Evolutionary conservation across 306 rosid species (phyloP), one percentile per base, ranked within the genome.

Genomic region (Quercus suber): DNA sequence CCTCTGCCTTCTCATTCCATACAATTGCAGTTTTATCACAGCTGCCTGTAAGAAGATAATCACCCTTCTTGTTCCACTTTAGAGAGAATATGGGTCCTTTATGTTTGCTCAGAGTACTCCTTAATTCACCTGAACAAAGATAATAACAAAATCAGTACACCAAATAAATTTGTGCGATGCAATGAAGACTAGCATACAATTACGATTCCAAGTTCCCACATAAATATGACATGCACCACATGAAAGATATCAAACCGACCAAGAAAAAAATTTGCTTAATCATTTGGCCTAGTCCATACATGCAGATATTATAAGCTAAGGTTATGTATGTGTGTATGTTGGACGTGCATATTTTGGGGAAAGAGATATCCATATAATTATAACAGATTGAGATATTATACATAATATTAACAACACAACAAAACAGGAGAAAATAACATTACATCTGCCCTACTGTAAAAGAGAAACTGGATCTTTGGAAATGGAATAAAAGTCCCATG

Each of bases 21-120:
- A 94, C 97, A 84, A 94, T 92, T 12, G 98, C 97, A 83, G 97
- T 94, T 86, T 90, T 88, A 85, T 94, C 97, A 80, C 92, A 90
- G 87, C 98, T 92, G 73, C 98, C 97, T 6, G 97, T 94, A 61
- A 94, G 92, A 84, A 94, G 96, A 84, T 92, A 92, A 78, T 94
- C 98, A 52, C 98, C 97, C 79, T 90, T 92, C 88, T 89, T 94
- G 78, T 92, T 94, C 98, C 98, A 94, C 90, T 94, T 94, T 21
- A 94, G 86, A 82, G 97, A 89, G 88, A 92, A 89, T 87, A 94
- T 92, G 37, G 97, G 97, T 25, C 98, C 97, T 82, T 89, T 89
- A 80, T 94, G 98, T 86, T 89, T 92, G 81, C 81, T 87, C 77
- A 94, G 85, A 63, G 93, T 89, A 88, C 89, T 94, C 90, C 73